Base-by-base conservation (phyloP, 2,329 filamentous ascomycete species). In the Stachybotrys chartarum region DNA sequence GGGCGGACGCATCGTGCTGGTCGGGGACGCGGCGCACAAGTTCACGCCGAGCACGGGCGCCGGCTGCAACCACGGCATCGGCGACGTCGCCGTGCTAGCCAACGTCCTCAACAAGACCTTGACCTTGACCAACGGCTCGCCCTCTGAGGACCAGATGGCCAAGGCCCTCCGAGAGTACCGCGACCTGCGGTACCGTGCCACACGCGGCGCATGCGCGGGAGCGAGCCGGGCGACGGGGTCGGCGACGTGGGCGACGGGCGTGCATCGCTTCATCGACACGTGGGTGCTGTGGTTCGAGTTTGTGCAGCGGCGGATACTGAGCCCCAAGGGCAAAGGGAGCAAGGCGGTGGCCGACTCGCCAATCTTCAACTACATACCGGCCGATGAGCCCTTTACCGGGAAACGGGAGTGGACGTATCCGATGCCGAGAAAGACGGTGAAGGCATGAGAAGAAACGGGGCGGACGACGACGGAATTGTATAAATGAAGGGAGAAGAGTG, bases 11-110 rank as follows among this genome's bases (percentile, higher is more conserved):
- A 58, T 74, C 7, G 70, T 70, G 1, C 66, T 75, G 1, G 65
- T 60, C 0, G 72, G 72, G 0, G 72, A 75, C 46, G 60, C 72
- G 0, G 65, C 63, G 1, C 72, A 75, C 55, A 74, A 74, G 46
- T 68, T 69, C 52, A 73, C 70, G 0, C 70, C 72, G 0, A 72
- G 68, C 51, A 62, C 68, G 0, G 71, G 69, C 0, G 61, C 64
- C 0, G 71, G 71, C 0, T 67, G 66, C 44, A 73, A 74, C 58
- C 67, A 66, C 18, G 72, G 66, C 0, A 60, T 74, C 1, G 63
- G 69, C 39, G 70, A 72, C 14, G 55, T 69, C 1, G 62, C 69
- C 5, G 61, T 57, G 0, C 56, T 71, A 1, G 58, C 58, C 52
- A 71, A 71, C 52, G 58, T 60, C 10, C 61, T 71, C 7, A 54